Percentiles rank a stretch among this genome's conserved stretches.
Evolutionary conservation across 1,284 basidiomycete genomes (phyloP).

Genomic region (Heterobasidion irregulare): DNA sequence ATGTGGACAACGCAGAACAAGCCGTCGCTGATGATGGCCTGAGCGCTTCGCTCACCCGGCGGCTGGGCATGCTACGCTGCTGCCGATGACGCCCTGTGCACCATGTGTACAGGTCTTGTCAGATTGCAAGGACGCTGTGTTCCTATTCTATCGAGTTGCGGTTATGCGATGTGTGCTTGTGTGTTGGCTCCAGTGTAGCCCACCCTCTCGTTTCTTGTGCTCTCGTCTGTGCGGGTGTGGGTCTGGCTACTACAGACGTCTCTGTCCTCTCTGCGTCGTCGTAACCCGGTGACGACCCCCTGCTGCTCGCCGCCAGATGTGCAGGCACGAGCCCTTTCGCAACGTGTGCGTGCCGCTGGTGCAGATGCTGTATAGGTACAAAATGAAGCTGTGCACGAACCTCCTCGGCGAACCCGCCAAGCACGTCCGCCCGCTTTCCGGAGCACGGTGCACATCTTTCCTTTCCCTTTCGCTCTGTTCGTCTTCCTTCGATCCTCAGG

Average conservation of each 20-base stretch:
- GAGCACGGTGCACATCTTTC: conserved; percentile 51
- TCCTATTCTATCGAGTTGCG: too few species aligned
- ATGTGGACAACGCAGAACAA: conserved; percentile 78
- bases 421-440: conserved; percentile 76
- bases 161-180: background rate
- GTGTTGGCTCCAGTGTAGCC: background rate
- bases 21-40: conserved; percentile 53
- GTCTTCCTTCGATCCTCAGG: too few species aligned
- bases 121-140: too few species aligned
- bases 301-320: background rate
- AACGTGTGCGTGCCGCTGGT: conserved; percentile 71
- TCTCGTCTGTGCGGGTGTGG: too few species aligned
- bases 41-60: background rate
- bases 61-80: too few species aligned
- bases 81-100: too few species aligned
- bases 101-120: too few species aligned
- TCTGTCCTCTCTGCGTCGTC: background rate
- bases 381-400: conserved; percentile 70
- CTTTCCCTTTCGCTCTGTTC: background rate
- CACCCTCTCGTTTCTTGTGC: too few species aligned
- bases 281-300: background rate
- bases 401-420: conserved; percentile 75
- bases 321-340: conserved; percentile 74
- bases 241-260: background rate
- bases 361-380: conserved; percentile 74